Evolutionary conservation across 192 early-diverging fungal genomes (phyloP).

Genomic region (Coemansia sp.): DNA sequence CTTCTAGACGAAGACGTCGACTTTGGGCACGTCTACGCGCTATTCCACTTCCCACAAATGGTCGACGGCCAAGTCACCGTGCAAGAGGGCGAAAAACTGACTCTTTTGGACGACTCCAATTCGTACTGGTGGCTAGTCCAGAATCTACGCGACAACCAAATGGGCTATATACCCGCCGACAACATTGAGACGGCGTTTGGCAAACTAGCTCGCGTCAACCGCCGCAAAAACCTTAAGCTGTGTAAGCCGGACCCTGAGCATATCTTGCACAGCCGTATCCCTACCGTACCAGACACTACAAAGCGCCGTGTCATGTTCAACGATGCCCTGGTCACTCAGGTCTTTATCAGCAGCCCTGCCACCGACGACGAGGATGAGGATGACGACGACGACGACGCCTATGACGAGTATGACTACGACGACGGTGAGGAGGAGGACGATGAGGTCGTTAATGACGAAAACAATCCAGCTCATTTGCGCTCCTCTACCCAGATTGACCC

Average conservation of each 20-base stretch:
- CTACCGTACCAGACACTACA: slow-evolving; percentile 24
- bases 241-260: slow-evolving; percentile 47
- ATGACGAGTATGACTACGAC: slow-evolving; percentile 39
- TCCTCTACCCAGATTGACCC: not conserved
- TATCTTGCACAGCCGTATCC: slow-evolving; percentile 26
- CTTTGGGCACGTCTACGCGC: slow-evolving; percentile 66
- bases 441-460: slow-evolving; percentile 9
- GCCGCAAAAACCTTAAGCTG: slow-evolving; percentile 62
- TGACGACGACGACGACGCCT: slow-evolving; percentile 32
- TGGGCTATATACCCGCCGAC: slow-evolving; percentile 83
- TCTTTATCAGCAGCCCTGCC: slow-evolving; percentile 35
- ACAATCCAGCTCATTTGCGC: not conserved
- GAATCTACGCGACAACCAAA: slow-evolving; percentile 61
- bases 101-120: slow-evolving; percentile 76
- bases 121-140: slow-evolving; percentile 73
- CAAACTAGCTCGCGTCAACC: slow-evolving; percentile 70
- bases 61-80: slow-evolving; percentile 78
- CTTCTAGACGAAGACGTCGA: slow-evolving; percentile 61
- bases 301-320: slow-evolving; percentile 38
- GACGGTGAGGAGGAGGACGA: slow-evolving; percentile 22
- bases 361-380: slow-evolving; percentile 44
- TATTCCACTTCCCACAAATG: slow-evolving; percentile 75
- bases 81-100: slow-evolving; percentile 68
- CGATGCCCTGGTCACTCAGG: slow-evolving; percentile 42
- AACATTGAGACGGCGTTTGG: slow-evolving; percentile 65